Percentiles rank a stretch among this genome's conserved stretches.
phyloP scores from a whole-genome alignment of 2,329 filamentous ascomycete genomes.

The Venturia oleaginea region DNA sequence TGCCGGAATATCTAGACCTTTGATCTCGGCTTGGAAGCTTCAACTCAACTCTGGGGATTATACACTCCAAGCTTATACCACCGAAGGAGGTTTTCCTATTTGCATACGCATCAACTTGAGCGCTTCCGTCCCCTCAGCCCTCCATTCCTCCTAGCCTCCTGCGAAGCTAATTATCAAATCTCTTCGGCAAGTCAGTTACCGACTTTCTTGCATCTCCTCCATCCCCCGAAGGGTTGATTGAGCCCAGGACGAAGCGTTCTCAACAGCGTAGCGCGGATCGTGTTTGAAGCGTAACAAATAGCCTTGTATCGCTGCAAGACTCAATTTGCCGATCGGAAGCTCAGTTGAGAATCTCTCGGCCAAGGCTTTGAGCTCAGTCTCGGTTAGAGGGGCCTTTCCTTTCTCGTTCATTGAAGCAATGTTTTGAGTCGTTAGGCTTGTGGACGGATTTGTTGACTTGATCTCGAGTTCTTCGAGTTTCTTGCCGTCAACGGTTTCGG shows the following conservation, averaged over 20 bases:
- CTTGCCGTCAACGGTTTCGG: conserved; percentile 14
- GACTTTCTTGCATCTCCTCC: neutral
- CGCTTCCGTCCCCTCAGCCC: neutral
- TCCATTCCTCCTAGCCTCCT: neutral
- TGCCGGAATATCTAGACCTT: neutral
- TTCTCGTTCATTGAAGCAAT: neutral
- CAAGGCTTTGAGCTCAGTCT: conserved; percentile 18
- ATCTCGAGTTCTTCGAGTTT: neutral
- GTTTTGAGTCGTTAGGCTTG: neutral
- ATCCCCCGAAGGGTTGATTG: conserved; percentile 1
- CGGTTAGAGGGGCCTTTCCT: neutral
- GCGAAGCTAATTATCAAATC: neutral
- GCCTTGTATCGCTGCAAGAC: conserved; percentile 23
- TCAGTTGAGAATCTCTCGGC: conserved; percentile 22
- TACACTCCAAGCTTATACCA: neutral
- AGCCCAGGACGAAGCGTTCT: neutral
- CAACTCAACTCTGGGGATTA: neutral
- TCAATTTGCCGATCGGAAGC: conserved; percentile 23
- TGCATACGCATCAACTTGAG: neutral
- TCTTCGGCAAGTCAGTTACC: neutral
- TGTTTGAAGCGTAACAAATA: conserved; percentile 10
- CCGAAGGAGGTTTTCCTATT: neutral
- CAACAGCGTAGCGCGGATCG: conserved; percentile 7
- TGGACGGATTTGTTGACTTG: neutral
- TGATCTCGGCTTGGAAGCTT: neutral